Evolutionary conservation across 306 rosid species (phyloP), one percentile per base, ranked within the genome.

Genomic region (Quercus gilva): DNA sequence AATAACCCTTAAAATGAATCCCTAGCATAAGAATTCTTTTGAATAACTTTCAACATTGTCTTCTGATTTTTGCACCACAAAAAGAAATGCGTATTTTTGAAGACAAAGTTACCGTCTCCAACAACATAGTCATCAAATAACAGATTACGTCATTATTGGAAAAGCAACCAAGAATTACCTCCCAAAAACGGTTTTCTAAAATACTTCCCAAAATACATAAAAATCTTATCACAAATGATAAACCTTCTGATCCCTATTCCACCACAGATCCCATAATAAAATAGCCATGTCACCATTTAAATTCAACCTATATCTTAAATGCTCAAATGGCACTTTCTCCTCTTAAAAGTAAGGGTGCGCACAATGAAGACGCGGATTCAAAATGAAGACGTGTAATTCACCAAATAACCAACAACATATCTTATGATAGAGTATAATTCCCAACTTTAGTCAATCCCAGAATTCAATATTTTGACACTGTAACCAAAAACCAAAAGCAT

Each of bases 361-460:
- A 41, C 45, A 41, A 41, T 37, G 45, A 8, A 35, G 41, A 35
- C 41, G 8, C 8, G 8, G 7, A 6, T 35, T 35, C 41, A 35
- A 35, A 35, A 35, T 35, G 41, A 35, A 41, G 45, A 41, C 45
- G 12, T 8, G 11, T 41, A 41, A 7, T 41, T 41, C 45, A 41
- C 45, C 45, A 41, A 8, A 7, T 41, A 41, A 41, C 45, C 75
- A 74, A 78, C 68, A 52, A 53, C 33, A 20, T 5, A 18, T 23
- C 76, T 35, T 57, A 5, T 20, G 45, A 26, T 3, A 29, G 23
- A 19, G 57, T 35, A 8, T 45, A 58, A 79, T 21, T 61, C 23
- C 76, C 51, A 31, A 59, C 73, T 51, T 23, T 65, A 73, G 71
- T 73, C 63, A 35, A 35, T 53, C 85, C 71, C 71, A 70, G 43